Conservation (phyloP, 176 grass and related monocot species). For the Oryza glumipatula region DNA sequence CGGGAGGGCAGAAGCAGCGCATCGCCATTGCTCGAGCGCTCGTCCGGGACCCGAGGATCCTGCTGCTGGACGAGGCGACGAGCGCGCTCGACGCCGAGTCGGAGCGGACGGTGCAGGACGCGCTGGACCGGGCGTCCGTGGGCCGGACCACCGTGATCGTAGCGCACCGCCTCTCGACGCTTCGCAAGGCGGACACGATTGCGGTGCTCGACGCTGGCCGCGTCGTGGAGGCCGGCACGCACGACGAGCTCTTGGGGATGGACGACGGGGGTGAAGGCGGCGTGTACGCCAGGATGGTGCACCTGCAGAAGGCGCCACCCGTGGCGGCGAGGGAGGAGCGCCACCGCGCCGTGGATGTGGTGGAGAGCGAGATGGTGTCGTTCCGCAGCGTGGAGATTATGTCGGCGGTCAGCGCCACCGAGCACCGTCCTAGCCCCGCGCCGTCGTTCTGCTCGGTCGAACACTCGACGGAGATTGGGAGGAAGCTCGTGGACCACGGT, state of each 20-base stretch:
- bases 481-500: not conserved
- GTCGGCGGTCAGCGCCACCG: constrained; percentile 4
- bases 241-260: not conserved
- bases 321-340: not conserved
- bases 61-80: constrained; percentile 59
- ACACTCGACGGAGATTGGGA: not conserved
- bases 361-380: not conserved
- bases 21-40: constrained; percentile 81
- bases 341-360: not conserved
- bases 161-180: constrained; percentile 49
- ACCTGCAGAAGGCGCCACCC: constrained; percentile 37
- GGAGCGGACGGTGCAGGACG: constrained; percentile 55
- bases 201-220: constrained; percentile 37
- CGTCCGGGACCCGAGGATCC: constrained; percentile 45
- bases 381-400: constrained; percentile 48
- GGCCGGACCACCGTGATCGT: constrained; percentile 56
- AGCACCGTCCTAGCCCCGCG: constrained; percentile 18
- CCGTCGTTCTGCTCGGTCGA: constrained; percentile 39
- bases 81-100: constrained; percentile 53
- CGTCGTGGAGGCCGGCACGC: not conserved
- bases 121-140: constrained; percentile 49
- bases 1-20: constrained; percentile 87
- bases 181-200: constrained; percentile 51
- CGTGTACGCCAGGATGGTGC: constrained; percentile 49
- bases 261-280: constrained; percentile 14